A percentile compares a stretch with the other conserved stretches of the same genome.
phyloP scores from a whole-genome alignment of 2,329 filamentous ascomycete genomes.

The Sclerotinia subarctica region DNA sequence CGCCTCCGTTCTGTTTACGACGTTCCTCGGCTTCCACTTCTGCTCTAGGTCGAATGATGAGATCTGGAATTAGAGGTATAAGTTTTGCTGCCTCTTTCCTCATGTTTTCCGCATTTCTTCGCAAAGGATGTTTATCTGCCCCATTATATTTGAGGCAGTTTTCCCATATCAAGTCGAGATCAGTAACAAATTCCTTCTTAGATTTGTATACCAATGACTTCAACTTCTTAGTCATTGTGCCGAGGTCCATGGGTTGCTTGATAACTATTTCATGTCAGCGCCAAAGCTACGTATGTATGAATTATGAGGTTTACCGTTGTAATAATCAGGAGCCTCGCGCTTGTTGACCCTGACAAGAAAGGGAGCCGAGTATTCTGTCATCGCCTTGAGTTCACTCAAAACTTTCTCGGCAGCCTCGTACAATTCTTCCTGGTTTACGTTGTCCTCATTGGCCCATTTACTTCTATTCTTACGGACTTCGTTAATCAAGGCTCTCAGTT shows the following conservation, averaged over 20 bases:
- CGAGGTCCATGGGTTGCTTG: slow-evolving; percentile 96
- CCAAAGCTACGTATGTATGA: not conserved
- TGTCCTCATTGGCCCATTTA: slow-evolving; percentile 98
- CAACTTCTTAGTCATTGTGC: slow-evolving; percentile 97
- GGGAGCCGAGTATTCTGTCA: slow-evolving; percentile 95
- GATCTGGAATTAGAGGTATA: slow-evolving; percentile 89
- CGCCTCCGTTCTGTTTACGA: slow-evolving; percentile 79
- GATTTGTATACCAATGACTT: slow-evolving; percentile 76
- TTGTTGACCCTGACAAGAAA: slow-evolving; percentile 95
- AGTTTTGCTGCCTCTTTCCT: slow-evolving; percentile 96
- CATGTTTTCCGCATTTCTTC: slow-evolving; percentile 95
- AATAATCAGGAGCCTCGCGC: slow-evolving; percentile 93
- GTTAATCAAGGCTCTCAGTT: slow-evolving; percentile 88
- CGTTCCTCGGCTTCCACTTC: slow-evolving; percentile 89
- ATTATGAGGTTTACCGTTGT: slow-evolving; percentile 63
- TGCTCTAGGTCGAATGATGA: slow-evolving; percentile 83
- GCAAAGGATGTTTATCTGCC: slow-evolving; percentile 78
- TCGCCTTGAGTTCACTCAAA: slow-evolving; percentile 91
- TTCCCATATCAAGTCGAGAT: slow-evolving; percentile 93
- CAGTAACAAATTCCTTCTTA: slow-evolving; percentile 90
- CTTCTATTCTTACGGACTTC: slow-evolving; percentile 97
- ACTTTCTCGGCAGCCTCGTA: slow-evolving; percentile 98
- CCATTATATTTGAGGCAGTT: slow-evolving; percentile 97
- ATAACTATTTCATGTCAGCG: slow-evolving; percentile 64
- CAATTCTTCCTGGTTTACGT: slow-evolving; percentile 93